These are phyloP conservation scores for Thermomucor indicae-seudaticae DNA, from an alignment of 371 early-diverging fungal species.

Conservation along the genomic window DNA sequence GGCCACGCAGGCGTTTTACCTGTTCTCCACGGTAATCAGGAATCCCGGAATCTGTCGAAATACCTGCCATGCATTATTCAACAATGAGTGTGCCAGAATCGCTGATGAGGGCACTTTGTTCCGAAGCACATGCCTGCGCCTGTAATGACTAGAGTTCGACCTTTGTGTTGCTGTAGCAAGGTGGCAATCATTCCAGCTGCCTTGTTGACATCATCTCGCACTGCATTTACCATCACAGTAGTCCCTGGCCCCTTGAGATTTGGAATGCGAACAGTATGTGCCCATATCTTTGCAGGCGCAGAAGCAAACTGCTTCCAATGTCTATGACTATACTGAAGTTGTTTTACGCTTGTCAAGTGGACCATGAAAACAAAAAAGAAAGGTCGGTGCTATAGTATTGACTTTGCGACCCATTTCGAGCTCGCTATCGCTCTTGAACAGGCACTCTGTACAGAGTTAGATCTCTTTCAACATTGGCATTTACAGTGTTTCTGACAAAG, in stretches of 20 bases:
- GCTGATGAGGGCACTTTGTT: not conserved
- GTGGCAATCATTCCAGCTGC: slow-evolving; percentile 34
- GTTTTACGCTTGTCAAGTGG: too few species aligned
- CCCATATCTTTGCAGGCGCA: slow-evolving; percentile 19
- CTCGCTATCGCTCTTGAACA: too few species aligned
- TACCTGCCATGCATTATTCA: slow-evolving; percentile 33
- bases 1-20: slow-evolving; percentile 9
- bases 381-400: too few species aligned
- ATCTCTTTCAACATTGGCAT: too few species aligned
- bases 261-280: slow-evolving; percentile 34
- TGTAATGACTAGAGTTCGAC: slow-evolving; percentile 44
- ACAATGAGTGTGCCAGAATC: not conserved
- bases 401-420: too few species aligned
- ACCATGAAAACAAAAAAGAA: too few species aligned
- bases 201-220: slow-evolving; percentile 8
- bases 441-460: too few species aligned
- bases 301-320: not conserved
- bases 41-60: slow-evolving; percentile 80
- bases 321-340: too few species aligned
- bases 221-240: too few species aligned
- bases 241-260: slow-evolving; percentile 19
- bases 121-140: slow-evolving; percentile 37
- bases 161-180: slow-evolving; percentile 37
- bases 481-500: too few species aligned
- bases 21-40: slow-evolving; percentile 87